A percentile compares a stretch with the other conserved stretches of the same genome.
Conservation (phyloP, 1,284 basidiomycete species). For the Irpex lacteus region DNA sequence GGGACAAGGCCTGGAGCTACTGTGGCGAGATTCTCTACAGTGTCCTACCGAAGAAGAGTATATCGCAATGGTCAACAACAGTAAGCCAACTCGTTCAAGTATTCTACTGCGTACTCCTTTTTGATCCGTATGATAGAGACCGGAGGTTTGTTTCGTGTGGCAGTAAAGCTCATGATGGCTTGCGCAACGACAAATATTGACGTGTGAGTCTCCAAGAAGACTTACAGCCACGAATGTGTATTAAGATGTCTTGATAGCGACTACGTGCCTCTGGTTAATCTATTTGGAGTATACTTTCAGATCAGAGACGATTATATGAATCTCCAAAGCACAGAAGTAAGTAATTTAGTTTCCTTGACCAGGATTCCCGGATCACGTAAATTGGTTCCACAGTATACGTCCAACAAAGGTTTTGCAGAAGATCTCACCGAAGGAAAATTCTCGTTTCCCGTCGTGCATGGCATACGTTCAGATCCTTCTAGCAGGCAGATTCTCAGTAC, state of each 20-base stretch:
- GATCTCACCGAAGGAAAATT: slow-evolving; percentile 97
- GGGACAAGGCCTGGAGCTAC: slow-evolving; percentile 93
- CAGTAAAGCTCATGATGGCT: slow-evolving; percentile 96
- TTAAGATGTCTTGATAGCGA: slow-evolving; percentile 48
- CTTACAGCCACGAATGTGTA: not conserved
- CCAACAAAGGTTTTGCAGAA: slow-evolving; percentile 94
- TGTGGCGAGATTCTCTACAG: slow-evolving; percentile 90
- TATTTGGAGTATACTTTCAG: slow-evolving; percentile 94
- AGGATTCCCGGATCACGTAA: too few species aligned
- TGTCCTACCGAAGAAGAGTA: slow-evolving; percentile 97
- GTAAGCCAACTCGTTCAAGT: slow-evolving; percentile 43
- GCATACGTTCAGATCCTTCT: slow-evolving; percentile 70
- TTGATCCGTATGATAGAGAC: slow-evolving; percentile 64
- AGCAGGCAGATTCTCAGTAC: slow-evolving; percentile 82
- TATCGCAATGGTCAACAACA: slow-evolving; percentile 94
- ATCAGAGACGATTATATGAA: slow-evolving; percentile 99
- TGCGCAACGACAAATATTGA: slow-evolving; percentile 61
- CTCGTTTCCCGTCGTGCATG: slow-evolving; percentile 92
- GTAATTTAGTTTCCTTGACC: not conserved
- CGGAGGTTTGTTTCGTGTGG: slow-evolving; percentile 90
- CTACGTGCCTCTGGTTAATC: slow-evolving; percentile 89
- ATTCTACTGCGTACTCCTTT: too few species aligned
- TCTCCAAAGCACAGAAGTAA: slow-evolving; percentile 80
- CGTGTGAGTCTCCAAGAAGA: slow-evolving; percentile 46
- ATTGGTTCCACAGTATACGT: slow-evolving; percentile 59